Evolutionary conservation across 2,329 filamentous ascomycete genomes (phyloP), one percentile per base, ranked within the genome.

Genomic region (Curvularia sp.): DNA sequence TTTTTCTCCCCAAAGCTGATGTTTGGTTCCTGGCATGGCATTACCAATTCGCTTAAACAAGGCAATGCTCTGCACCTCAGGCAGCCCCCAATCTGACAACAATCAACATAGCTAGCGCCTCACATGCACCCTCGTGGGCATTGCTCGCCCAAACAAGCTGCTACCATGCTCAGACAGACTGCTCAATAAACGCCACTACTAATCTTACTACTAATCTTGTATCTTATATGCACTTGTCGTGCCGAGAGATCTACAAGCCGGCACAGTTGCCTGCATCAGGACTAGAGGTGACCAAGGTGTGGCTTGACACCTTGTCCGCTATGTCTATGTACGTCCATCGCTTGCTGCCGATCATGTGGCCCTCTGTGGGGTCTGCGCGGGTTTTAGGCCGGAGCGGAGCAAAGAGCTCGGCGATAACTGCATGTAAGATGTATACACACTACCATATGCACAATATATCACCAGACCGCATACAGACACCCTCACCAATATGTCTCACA

Each of bases 11-110:
- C 23, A 34, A 23, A 23, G 47, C 30, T 46, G 47, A 28, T 58
- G 45, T 41, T 42, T 30, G 34, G 49, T 57, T 27, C 50, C 38
- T 47, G 48, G 9, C 6, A 25, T 47, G 46, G 34, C 34, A 3
- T 46, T 42, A 45, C 55, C 39, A 50, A 54, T 25, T 13, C n/a
- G 32, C 53, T 41, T 38, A 47, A 64, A 59, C 52, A 57, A 48
- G 61, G 51, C 61, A 61, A 61, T 48, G 50, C 39, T 28, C n/a
- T 41, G 28, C 28, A 49, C 49, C 46, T 54, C 49, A 58, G 52
- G 45, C 59, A 61, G 36, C 45, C 56, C 56, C n/a, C 53, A 23
- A 46, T 56, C 27, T 39, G 47, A 38, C 48, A 12, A 38, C 48
- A 12, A 50, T 43, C 21, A 47, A 19, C 42, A 55, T 51, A 49